Base-by-base conservation (phyloP, 1,284 basidiomycete species). In the Anthracocystis setariae region DNA sequence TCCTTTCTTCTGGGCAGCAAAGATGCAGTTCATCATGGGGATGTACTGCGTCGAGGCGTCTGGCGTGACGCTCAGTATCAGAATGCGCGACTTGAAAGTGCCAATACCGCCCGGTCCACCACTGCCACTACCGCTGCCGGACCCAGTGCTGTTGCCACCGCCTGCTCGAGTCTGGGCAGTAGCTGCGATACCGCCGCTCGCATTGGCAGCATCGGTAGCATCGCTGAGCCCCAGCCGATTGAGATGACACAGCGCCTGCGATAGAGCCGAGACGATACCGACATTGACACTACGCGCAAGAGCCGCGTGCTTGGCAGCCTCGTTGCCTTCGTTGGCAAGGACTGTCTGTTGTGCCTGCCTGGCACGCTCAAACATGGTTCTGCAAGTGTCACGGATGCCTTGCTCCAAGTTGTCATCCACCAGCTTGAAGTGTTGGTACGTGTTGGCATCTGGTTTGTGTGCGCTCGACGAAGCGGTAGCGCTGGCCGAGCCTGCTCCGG, bases 11-110 rank as follows among this genome's bases (percentile, higher is more conserved):
- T 99, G 96, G 1, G 96, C 96, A 3, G 94, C 94, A 85, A 99
- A 99, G 51, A 98, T 98, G 58, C 93, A 91, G 83, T 98, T 98
- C 96, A 99, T 99, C 83, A 98, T 89, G 12, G 95, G 92, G 51
- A 98, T 95, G 83, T 95, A 95, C 25, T 92, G 91, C 1, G 90
- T 88, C 8, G 92, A 90, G 17, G 90, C 87, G 83, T 94, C 91
- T 2, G 92, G 92, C 0, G 94, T 96, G 40, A 94, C 93, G 55
- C 93, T 94, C 51, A 99, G 85, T 60, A 98, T 88, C 56, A 98
- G 87, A 60, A 99, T 92, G 24, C 93, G 88, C 0, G 70, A 62
- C 17, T 67, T 73, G 53, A 75, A 77, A 47, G 61, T 51, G 47
- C 66, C 60, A 20, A 62, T 43, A 45, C 50, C 39, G 20, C 45